Evolutionary conservation across 2,329 filamentous ascomycete genomes (phyloP), one percentile per base, ranked within the genome.

Genomic region (Xylaria arbuscula): DNA sequence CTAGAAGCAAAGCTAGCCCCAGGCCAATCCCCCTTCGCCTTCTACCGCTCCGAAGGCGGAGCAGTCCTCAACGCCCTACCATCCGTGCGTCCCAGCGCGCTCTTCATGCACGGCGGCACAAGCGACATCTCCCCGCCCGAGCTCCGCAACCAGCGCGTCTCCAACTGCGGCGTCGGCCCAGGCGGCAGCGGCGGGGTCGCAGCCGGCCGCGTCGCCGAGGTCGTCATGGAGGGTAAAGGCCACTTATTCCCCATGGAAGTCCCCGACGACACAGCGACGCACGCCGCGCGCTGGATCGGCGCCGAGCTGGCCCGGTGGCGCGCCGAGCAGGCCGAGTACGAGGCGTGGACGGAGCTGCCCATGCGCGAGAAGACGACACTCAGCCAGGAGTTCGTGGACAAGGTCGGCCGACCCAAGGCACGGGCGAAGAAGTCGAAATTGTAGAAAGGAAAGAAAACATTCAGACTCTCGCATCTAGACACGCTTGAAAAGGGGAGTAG

Each of bases 211-310:
- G 94, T 97, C 1, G 85, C 83, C 64, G 85, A 89, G 71, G 85
- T 92, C 5, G 83, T 88, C 17, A 80, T 96, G 8, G 81, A 90
- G 34, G 86, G 86, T 0, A 84, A 86, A 6, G 93, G 94, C 0
- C 95, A 98, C 79, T 80, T 98, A 50, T 88, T 98, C 34, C 91
- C 94, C 0, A 92, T 97, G 88, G 94, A 97, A 80, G 86, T 87
- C 47, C 92, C 92, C 0, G 82, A 75, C 1, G 83, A 88, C 74
- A 92, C 90, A 70, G 94, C 93, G 1, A 82, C 86, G 66, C 79
- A 86, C 19, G 85, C 87, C 0, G 86, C 85, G 0, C 76, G 78
- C 32, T 93, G 89, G 84, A 78, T 92, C 64, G 83, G 78, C 0
- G 74, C 76, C n/a, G 88, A 91, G 76, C 71, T 92, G 70, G 77